Evolutionary conservation across 192 early-diverging fungal genomes (phyloP), one percentile per base, ranked within the genome.

Genomic region (Rhizophagus sp.): DNA sequence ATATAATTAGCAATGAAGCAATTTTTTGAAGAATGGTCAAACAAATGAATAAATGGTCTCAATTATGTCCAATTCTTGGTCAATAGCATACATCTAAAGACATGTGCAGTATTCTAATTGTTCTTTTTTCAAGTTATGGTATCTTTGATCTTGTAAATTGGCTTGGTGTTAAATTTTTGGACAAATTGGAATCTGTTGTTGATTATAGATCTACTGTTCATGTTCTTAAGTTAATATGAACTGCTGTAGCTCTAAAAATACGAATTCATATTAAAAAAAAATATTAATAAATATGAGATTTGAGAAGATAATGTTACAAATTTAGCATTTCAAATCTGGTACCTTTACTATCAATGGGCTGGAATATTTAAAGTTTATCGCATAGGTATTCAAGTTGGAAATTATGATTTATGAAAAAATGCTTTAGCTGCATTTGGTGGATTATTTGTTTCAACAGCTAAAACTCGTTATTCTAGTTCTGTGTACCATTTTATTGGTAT

Each of bases 21-120:
- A 49, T 49, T 49, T 49, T 49, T 8, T 12, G 11, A 49, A 49
- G 47, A 49, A 49, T 49, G 7, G 10, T 49, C 36, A 33, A 33
- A 67, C 13, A 25, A 33, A 67, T 15, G 15, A 34, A 67, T 13
- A 34, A 67, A 36, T 33, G 13, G 24, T 2, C 13, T 33, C 24
- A 27, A 33, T 66, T 25, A 25, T 10, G 12, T 33, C 30, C 12
- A 7, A 66, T 66, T 67, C 65, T 73, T 44, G 44, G 19, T 24
- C 71, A 73, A 33, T 73, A n/a, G 39, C 44, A 73, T 27, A 73
- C 41, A 8, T 73, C 41, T n/a, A 73, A 73, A 11, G 71, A 19
- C 34, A 73, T 73, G 22, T 73, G 71, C 34, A 52, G n/a, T 50
- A 1, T 30, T 22, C 30, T 73, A 9, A 52, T 73, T 49, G 44